Evolutionary conservation across 1,139 yeast genomes (phyloP).

Genomic region (Nakaseomyces glabratus): DNA sequence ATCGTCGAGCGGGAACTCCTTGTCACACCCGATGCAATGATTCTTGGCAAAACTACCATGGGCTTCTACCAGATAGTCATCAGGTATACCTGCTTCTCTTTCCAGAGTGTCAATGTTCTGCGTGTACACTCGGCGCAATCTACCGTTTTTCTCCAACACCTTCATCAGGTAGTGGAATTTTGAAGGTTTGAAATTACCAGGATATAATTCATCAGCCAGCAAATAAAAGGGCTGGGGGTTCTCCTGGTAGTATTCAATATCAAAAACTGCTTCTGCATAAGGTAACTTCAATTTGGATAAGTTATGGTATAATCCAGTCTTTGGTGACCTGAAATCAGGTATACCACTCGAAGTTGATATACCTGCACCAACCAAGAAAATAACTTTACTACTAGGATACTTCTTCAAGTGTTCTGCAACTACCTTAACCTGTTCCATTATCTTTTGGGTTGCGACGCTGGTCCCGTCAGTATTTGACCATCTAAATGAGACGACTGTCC

Average conservation of each 20-base stretch:
- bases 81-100: constrained; percentile 67
- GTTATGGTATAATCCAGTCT: constrained; percentile 83
- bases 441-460: too few species aligned
- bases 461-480: too few species aligned
- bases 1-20: constrained; percentile 43
- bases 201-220: constrained; percentile 74
- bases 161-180: constrained; percentile 65
- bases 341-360: constrained; percentile 88
- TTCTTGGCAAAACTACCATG: constrained; percentile 87
- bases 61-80: constrained; percentile 68
- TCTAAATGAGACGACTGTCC: too few species aligned
- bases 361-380: constrained; percentile 74
- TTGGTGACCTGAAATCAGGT: constrained; percentile 89
- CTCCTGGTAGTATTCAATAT: constrained; percentile 65
- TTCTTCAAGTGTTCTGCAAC: constrained; percentile 20
- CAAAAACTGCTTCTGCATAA: constrained; percentile 92
- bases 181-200: constrained; percentile 81
- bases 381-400: constrained; percentile 27
- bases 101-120: constrained; percentile 92
- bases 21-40: constrained; percentile 69
- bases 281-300: constrained; percentile 68
- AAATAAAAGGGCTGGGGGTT: constrained; percentile 79
- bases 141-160: constrained; percentile 53
- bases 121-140: constrained; percentile 65
- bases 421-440: constrained; percentile 10